phyloP scores from a whole-genome alignment of 73 alveolate species.

The Paramecium octaurelia region DNA sequence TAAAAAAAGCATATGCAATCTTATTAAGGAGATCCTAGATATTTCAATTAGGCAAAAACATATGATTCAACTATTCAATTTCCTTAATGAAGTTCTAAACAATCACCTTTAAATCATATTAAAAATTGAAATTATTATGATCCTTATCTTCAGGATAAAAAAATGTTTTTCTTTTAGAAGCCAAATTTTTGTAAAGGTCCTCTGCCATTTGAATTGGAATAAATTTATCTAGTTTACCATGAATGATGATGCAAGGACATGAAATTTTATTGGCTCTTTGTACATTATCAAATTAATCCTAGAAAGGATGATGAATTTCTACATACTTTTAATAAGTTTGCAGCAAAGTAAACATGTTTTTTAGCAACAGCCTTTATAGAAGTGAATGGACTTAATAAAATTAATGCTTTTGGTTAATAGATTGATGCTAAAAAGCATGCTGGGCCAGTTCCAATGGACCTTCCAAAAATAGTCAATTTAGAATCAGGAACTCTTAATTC shows the following conservation, averaged over 20 bases:
- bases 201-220: conserved; percentile 72
- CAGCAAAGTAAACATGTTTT: conserved; percentile 74
- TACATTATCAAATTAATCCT: conserved; percentile 51
- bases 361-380: conserved; percentile 86
- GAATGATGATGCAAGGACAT: conserved; percentile 94
- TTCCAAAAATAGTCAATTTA: conserved; percentile 40
- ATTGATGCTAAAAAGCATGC: conserved; percentile 83
- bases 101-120: neutral
- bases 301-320: neutral
- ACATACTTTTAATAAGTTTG: conserved; percentile 52
- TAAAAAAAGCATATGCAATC: neutral
- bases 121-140: conserved; percentile 37
- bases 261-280: neutral
- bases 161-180: conserved; percentile 25
- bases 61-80: neutral
- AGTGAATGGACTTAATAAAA: conserved; percentile 86
- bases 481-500: neutral
- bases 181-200: neutral
- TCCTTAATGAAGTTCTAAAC: neutral
- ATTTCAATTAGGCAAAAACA: neutral
- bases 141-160: neutral
- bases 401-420: conserved; percentile 70
- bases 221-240: conserved; percentile 93
- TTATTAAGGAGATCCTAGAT: neutral
- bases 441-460: conserved; percentile 95